These are phyloP conservation scores for Ceratocystis diversiconidia DNA, from an alignment of 2,329 filamentous ascomycete genomes.

Conservation along the genomic window DNA sequence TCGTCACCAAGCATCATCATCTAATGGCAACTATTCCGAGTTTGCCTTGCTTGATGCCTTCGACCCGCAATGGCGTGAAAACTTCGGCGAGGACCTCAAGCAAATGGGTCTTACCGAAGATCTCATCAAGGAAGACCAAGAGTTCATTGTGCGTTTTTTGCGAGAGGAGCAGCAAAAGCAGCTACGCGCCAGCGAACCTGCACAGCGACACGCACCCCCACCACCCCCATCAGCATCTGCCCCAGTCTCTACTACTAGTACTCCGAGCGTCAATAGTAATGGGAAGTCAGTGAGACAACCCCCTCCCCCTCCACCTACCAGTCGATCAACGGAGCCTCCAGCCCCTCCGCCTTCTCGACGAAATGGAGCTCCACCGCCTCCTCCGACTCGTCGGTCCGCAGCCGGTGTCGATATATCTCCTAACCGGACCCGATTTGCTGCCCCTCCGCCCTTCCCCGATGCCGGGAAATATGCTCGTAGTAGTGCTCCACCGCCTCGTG, in stretches of 20 bases:
- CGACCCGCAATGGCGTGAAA: constrained; percentile 49
- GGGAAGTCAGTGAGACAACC: constrained; percentile 23
- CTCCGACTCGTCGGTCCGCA: constrained; percentile 43
- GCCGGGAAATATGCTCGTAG: constrained; percentile 74
- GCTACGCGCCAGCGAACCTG: constrained; percentile 18
- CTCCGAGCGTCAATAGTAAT: constrained; percentile 16
- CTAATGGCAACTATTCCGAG: constrained; percentile 31
- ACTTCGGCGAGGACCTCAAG: constrained; percentile 49
- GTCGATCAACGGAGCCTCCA: constrained; percentile 22
- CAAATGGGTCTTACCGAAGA: constrained; percentile 51
- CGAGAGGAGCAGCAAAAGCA: constrained; percentile 39
- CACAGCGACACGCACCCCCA: constrained; percentile 16
- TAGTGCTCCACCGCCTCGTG: constrained; percentile 23
- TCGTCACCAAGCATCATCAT: constrained; percentile 26
- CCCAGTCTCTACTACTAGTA: constrained; percentile 19
- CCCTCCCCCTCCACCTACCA: constrained; percentile 24
- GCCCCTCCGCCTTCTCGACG: constrained; percentile 23
- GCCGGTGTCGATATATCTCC: constrained; percentile 36
- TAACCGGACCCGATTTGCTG: constrained; percentile 58
- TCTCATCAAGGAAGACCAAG: constrained; percentile 53
- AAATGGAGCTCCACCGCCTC: constrained; percentile 39
- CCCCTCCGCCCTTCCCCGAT: constrained; percentile 76
- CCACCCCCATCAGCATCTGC: constrained; percentile 19
- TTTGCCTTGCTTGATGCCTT: constrained; percentile 50
- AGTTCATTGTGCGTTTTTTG: constrained; percentile 53